These are phyloP conservation scores for Dendrobium nobile DNA, from an alignment of 106 monocot genomes.

Conservation along the genomic window DNA sequence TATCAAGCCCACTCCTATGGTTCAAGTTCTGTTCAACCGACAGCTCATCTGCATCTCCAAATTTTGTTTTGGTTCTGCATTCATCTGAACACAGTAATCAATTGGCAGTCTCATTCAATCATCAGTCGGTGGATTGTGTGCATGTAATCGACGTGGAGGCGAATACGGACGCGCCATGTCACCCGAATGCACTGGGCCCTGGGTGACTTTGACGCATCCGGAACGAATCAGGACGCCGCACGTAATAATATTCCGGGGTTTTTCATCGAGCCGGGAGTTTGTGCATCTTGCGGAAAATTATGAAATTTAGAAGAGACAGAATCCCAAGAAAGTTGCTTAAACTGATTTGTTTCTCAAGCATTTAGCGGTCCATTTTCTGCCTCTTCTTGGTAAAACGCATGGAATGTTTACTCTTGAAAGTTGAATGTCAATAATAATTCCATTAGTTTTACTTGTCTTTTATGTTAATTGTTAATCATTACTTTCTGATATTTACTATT, in stretches of 20 bases:
- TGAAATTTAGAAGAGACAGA: constrained; percentile 36
- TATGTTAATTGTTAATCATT: neutral
- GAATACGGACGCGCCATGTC: no score
- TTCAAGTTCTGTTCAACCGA: constrained; percentile 47
- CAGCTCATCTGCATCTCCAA: constrained; percentile 13
- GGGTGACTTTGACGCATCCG: no score
- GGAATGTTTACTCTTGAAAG: no score
- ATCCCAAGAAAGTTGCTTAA: constrained; percentile 12
- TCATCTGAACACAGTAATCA: constrained; percentile 26
- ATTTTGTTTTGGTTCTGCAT: constrained; percentile 27
- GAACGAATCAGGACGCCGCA: no score
- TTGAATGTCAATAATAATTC: no score
- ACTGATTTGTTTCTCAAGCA: neutral
- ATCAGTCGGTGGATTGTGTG: no score
- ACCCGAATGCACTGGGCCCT: no score
- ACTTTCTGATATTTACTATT: neutral
- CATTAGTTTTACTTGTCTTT: no score
- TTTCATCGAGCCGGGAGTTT: constrained; percentile 56
- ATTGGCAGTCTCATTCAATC: constrained; percentile 50
- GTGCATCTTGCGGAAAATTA: constrained; percentile 32
- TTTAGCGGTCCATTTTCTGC: no score
- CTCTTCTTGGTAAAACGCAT: no score
- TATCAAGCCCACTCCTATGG: constrained; percentile 36
- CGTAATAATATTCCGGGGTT: constrained; percentile 10
- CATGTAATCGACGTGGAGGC: no score